Evolutionary conservation across 495 filamentous ascomycete species (phyloP).

Genomic region (Cercophora newfieldiana): DNA sequence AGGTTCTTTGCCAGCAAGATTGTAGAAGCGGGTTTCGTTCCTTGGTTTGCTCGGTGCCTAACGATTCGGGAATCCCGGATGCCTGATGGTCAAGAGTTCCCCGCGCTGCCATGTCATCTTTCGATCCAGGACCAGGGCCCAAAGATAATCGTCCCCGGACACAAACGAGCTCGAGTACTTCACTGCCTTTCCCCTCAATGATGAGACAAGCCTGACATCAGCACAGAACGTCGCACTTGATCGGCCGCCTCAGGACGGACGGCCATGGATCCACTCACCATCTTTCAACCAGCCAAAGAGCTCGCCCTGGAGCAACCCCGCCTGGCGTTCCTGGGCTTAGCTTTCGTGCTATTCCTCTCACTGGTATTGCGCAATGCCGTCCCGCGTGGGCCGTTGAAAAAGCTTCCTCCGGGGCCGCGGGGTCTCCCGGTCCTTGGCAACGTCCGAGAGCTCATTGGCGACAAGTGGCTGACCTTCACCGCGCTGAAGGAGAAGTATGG

Average conservation of each 20-base stretch:
- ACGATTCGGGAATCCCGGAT: neutral
- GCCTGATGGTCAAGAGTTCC: neutral
- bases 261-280: neutral
- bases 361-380: neutral
- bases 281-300: neutral
- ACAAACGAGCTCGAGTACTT: neutral
- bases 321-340: neutral
- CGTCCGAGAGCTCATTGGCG: neutral
- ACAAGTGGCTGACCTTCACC: conserved; percentile 4
- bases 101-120: neutral
- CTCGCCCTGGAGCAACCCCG: neutral
- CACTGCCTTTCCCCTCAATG: neutral
- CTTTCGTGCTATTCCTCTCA: neutral
- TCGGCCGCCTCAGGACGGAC: neutral
- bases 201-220: neutral
- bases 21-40: neutral
- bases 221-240: neutral
- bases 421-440: neutral
- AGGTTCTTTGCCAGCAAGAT: neutral
- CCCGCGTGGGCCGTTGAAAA: neutral
- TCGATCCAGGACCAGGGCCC: neutral
- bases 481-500: conserved; percentile 4
- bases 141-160: neutral
- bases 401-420: neutral
- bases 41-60: neutral